Evolutionary conservation across 1,139 yeast species (phyloP), one percentile per base, ranked within the genome.

Genomic region (Arxiozyma slooffiae): DNA sequence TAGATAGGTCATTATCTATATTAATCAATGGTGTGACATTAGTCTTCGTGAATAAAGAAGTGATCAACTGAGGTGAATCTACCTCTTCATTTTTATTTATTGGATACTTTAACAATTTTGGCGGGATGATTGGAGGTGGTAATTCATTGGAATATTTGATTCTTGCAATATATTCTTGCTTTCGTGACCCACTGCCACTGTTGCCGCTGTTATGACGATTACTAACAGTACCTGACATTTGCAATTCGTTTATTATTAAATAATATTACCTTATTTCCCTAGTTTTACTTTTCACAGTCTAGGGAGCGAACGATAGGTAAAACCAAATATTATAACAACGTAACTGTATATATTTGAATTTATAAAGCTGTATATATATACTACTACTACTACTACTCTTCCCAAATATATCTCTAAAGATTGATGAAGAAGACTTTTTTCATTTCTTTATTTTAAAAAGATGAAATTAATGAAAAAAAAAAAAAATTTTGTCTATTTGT

Each of bases 111-210:
- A 92, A 68, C 53, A 89, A 75, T 67, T 86, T 88, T 23, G 99
- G 97, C 49, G 95, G 89, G 56, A 94, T 76, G 23, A 94, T 86
- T 11, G 98, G 97, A 1, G 97, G 92, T 17, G 98, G 98, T 37
- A 92, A 73, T 61, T 81, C 86, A 66, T 92, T 92, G 54, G 81
- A 80, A 67, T 89, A 92, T 63, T 96, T 79, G 50, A 86, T 80
- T 60, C 86, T 84, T 51, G 95, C 94, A 52, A 92, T 83, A 64
- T 85, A 90, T 59, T 89, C 97, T 68, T 90, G 96, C 66, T 88
- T 80, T 57, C 64, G 24, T n/a, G 58, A 60, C 9, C 54, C 59
- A 4, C 54, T 57, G 22, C 52, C 57, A 23, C 36, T 30, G 6
- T n/a, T 30, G 36, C 6, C 14, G 6, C 36, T 30, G 14, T 30